Percentiles rank a stretch among this genome's conserved stretches.
These are phyloP conservation scores for Backusella mclennaniae DNA, from an alignment of 192 early-diverging fungal species.

Conservation along the genomic window DNA sequence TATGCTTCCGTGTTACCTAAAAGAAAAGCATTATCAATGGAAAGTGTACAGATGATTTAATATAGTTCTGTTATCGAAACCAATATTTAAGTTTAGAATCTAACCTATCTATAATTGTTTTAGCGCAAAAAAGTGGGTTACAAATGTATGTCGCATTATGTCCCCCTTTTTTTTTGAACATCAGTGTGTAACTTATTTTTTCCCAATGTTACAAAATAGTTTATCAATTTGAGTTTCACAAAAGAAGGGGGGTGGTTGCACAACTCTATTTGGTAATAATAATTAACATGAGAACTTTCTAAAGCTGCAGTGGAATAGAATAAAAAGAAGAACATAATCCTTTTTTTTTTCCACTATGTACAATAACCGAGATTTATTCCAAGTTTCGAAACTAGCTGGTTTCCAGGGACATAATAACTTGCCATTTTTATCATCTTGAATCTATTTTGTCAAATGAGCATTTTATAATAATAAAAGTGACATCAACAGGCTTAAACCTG, in stretches of 20 bases:
- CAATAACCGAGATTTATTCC: background rate
- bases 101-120: background rate
- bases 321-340: background rate
- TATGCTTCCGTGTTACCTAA: background rate
- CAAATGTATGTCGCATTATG: background rate
- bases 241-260: background rate
- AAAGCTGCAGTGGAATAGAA: background rate
- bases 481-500: too few relatives aligned
- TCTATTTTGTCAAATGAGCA: background rate
- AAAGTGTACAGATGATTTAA: background rate
- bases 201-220: background rate
- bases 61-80: background rate
- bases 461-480: background rate
- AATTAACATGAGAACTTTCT: background rate
- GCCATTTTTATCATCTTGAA: background rate
- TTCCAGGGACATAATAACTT: background rate
- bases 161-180: background rate
- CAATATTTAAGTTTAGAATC: slow-evolving; percentile 2
- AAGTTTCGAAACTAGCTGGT: background rate
- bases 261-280: background rate
- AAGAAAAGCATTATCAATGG: background rate
- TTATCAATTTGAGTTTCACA: background rate
- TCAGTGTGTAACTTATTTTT: background rate
- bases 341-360: background rate
- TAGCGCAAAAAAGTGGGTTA: background rate